These are phyloP conservation scores for Podaxis mareebaensis DNA, from an alignment of 768 basidiomycete genomes.

Conservation along the genomic window DNA sequence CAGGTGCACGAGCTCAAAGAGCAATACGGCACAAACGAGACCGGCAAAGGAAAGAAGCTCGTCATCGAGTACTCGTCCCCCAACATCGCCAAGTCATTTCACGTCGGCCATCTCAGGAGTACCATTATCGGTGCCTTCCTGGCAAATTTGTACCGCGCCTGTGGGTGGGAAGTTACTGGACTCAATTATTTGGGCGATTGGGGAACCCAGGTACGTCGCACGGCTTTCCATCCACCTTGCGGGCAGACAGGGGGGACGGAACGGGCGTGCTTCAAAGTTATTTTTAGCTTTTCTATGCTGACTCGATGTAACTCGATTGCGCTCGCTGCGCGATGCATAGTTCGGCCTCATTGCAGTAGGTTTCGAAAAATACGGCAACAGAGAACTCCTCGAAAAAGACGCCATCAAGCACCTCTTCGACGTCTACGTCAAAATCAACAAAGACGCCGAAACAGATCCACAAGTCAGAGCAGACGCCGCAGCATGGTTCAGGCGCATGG, in stretches of 20 bases:
- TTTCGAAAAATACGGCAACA: conserved; percentile 84
- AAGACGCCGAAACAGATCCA: conserved; percentile 60
- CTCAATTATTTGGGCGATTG: conserved; percentile 98
- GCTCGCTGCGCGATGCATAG: not conserved
- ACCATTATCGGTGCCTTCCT: conserved; percentile 99
- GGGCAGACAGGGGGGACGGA: too few relatives aligned
- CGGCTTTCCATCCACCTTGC: not conserved
- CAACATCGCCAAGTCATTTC: conserved; percentile 98
- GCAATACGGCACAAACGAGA: conserved; percentile 78
- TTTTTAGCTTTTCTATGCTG: too few relatives aligned
- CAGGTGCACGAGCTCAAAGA: conserved; percentile 67
- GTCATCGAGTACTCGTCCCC: conserved; percentile 94
- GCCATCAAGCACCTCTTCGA: conserved; percentile 95
- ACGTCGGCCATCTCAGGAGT: conserved; percentile 93
- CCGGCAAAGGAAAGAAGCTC: conserved; percentile 79
- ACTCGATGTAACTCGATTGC: too few relatives aligned
- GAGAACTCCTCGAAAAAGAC: conserved; percentile 80
- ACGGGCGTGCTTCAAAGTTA: too few relatives aligned
- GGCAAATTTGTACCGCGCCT: conserved; percentile 85
- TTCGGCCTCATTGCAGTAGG: conserved; percentile 4
- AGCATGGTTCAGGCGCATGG: conserved; percentile 92
- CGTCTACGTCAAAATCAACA: conserved; percentile 84
- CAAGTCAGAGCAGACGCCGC: conserved; percentile 76
- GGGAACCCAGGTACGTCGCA: conserved; percentile 84
- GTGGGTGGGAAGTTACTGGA: conserved; percentile 89